Evolutionary conservation across 805 yeast genomes (phyloP).

Genomic region (Kuraishia cidri): DNA sequence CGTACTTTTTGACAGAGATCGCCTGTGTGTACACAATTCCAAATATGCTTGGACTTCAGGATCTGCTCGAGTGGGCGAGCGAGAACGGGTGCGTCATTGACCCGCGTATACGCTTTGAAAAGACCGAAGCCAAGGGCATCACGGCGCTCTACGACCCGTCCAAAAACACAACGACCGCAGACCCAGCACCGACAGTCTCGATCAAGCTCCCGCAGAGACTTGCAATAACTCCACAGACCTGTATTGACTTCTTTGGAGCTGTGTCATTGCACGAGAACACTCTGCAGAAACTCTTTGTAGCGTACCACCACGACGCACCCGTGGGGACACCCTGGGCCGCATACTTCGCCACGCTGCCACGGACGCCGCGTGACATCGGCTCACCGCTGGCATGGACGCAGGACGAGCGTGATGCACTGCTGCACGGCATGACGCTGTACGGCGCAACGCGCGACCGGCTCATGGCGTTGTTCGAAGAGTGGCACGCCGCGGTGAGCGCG

Average conservation of each 20-base stretch:
- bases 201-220: no score
- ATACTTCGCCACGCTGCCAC: slow-evolving; percentile 2
- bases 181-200: neutral
- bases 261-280: slow-evolving; percentile 1
- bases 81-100: slow-evolving; percentile 27
- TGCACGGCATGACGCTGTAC: slow-evolving; percentile 68
- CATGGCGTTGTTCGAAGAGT: slow-evolving; percentile 43
- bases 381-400: slow-evolving; percentile 63
- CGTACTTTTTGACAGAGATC: no score
- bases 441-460: slow-evolving; percentile 40
- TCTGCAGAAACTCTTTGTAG: slow-evolving; percentile 5
- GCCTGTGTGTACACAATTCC: no score
- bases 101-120: slow-evolving; percentile 20
- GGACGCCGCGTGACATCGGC: slow-evolving; percentile 26
- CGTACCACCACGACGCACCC: no score
- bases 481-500: slow-evolving; percentile 33
- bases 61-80: no score
- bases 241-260: neutral
- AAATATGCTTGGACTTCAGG: no score
- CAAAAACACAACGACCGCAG: neutral
- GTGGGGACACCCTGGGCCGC: slow-evolving; percentile 6
- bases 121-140: slow-evolving; percentile 21
- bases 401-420: slow-evolving; percentile 30
- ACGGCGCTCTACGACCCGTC: slow-evolving; percentile 13
- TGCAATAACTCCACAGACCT: neutral